phyloP scores from a whole-genome alignment of 1,139 yeast species.

The Saccharomyces pastorianus region DNA sequence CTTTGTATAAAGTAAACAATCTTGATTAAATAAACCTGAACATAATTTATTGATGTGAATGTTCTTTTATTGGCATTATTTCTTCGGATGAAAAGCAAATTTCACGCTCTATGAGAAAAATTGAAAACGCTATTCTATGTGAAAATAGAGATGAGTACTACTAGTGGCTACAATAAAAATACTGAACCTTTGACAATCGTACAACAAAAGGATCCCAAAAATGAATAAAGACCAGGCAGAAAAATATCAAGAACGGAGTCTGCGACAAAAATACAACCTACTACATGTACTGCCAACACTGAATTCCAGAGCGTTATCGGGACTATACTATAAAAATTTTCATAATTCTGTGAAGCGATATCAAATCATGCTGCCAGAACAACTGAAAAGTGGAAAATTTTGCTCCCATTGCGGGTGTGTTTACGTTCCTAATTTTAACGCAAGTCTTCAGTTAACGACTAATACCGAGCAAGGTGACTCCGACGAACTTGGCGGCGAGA shows the following conservation, averaged over 20 bases:
- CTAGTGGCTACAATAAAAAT: not conserved
- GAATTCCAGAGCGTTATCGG: slow-evolving; percentile 23
- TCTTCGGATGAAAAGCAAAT: not conserved
- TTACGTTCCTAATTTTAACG: slow-evolving; percentile 41
- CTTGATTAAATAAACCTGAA: not conserved
- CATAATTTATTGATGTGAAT: not conserved
- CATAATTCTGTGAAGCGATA: slow-evolving; percentile 27
- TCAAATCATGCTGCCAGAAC: slow-evolving; percentile 21
- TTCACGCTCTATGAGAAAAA: not conserved
- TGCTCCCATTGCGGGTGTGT: slow-evolving; percentile 43
- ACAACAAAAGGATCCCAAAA: not conserved
- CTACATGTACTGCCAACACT: slow-evolving; percentile 23
- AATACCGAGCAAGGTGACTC: not conserved
- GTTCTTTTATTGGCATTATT: not conserved
- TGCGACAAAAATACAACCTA: slow-evolving; percentile 26
- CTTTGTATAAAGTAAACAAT: not conserved
- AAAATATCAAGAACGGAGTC: slow-evolving; percentile 23
- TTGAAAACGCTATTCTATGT: not conserved
- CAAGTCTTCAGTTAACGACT: slow-evolving; percentile 17
- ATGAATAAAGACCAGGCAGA: slow-evolving; percentile 25
- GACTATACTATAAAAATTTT: slow-evolving; percentile 26
- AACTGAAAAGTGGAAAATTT: slow-evolving; percentile 29
- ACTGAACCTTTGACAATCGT: not conserved
- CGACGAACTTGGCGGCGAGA: not conserved
- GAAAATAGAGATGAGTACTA: not conserved